phyloP scores from a whole-genome alignment of 164 flowering plant species.

The Annona cherimola region DNA sequence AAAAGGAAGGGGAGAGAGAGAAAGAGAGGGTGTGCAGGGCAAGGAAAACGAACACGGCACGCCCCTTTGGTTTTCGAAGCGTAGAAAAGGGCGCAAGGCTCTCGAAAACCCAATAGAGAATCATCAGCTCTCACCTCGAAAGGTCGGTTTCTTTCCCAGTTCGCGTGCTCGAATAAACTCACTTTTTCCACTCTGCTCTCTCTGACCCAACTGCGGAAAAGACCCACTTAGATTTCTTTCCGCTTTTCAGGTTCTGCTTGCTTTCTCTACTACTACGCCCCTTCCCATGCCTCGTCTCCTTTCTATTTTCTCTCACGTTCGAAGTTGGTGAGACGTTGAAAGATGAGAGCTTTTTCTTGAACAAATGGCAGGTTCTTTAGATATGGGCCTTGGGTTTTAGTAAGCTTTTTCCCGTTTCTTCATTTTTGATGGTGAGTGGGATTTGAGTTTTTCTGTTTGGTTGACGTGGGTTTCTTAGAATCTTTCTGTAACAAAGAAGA shows the following conservation, averaged over 20 bases:
- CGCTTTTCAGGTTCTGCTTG: constrained; percentile 49
- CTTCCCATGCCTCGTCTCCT: neutral
- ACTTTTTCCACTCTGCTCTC: constrained; percentile 6
- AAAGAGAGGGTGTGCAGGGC: constrained; percentile 22
- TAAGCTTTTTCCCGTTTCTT: neutral
- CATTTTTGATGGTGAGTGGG: neutral
- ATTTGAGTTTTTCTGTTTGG: neutral
- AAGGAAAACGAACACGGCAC: constrained; percentile 24
- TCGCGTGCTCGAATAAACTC: constrained; percentile 51
- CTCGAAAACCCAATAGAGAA: constrained; percentile 2
- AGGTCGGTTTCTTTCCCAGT: constrained; percentile 52
- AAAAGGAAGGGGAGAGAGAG: neutral
- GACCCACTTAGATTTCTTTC: constrained; percentile 39
- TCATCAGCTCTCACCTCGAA: constrained; percentile 37
- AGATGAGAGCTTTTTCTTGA: neutral
- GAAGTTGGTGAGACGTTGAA: neutral
- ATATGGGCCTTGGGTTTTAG: constrained; percentile 35
- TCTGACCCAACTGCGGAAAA: neutral
- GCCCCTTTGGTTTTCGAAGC: constrained; percentile 18
- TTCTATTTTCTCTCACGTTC: no score
- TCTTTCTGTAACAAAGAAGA: neutral
- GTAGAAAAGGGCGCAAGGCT: neutral
- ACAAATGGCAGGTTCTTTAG: neutral
- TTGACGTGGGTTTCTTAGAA: neutral
- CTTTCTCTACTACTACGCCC: neutral